These are phyloP conservation scores for Penicillium sp. DNA, from an alignment of 2,329 filamentous ascomycete species.

Conservation along the genomic window DNA sequence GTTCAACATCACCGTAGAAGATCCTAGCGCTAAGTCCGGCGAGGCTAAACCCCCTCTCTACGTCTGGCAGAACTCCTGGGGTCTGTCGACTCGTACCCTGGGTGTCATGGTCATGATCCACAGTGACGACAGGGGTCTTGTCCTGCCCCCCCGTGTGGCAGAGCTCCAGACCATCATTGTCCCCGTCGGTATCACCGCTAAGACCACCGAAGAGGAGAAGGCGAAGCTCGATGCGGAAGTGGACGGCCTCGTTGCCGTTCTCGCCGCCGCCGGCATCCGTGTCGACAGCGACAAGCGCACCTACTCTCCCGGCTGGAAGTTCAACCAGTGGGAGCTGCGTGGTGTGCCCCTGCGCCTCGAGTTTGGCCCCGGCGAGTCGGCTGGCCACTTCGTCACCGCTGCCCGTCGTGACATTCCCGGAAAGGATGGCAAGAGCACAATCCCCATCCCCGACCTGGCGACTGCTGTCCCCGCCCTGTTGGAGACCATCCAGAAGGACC, in stretches of 20 bases:
- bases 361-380: conserved; percentile 90
- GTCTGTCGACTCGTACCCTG: conserved; percentile 91
- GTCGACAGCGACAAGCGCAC: conserved; percentile 77
- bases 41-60: conserved; percentile 75
- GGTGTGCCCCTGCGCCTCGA: conserved; percentile 91
- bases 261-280: conserved; percentile 71
- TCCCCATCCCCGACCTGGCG: conserved; percentile 68
- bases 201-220: conserved; percentile 73
- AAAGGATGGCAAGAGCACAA: conserved; percentile 68
- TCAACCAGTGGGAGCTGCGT: conserved; percentile 98
- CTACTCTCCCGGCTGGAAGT: conserved; percentile 94
- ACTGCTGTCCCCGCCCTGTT: conserved; percentile 74
- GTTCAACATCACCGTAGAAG: conserved; percentile 97
- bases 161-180: conserved; percentile 83
- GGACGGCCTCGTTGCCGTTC: conserved; percentile 62
- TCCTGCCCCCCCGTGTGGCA: conserved; percentile 84
- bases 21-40: conserved; percentile 65
- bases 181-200: conserved; percentile 88
- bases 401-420: conserved; percentile 74
- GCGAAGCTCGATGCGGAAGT: conserved; percentile 71
- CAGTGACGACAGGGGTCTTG: conserved; percentile 89
- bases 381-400: conserved; percentile 75
- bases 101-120: conserved; percentile 99
- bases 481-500: conserved; percentile 81
- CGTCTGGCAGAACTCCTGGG: conserved; percentile 99